Base-by-base conservation (phyloP, 805 yeast genomes). In the Pichia phayaonensis region DNA sequence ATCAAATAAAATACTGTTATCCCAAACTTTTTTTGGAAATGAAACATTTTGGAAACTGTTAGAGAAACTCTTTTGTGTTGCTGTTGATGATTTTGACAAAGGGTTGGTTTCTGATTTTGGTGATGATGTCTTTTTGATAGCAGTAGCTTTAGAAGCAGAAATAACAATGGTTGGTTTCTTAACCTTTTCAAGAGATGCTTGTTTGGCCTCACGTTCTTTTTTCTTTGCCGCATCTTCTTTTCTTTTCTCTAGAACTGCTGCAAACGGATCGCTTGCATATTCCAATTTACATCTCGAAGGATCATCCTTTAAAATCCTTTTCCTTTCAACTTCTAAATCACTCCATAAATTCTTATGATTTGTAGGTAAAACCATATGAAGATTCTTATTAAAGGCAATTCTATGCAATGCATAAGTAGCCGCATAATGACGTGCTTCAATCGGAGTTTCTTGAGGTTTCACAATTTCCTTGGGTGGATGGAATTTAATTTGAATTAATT, bases 351-450 rank as follows among this genome's bases (percentile, higher is more conserved):
- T 78, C 55, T 88, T 81, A 63, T 88, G 96, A 31, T 84, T 81
- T 4, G 83, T 79, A 0, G 98, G 98, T 15, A 92, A 72, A 60
- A 89, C 84, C 90, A 90, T 83, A 53, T 86, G 86, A 66, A 92
- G 64, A 62, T 88, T 90, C 59, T 90, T 90, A 57, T 83, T 83
- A 53, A 81, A 86, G 38, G 90, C 83, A 20, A 92, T 74, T 36
- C 96, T 72, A 63, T 81, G 90, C 54, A 92, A 66, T 0, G 92
- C 94, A 56, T 84, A 87, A 0, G 97, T 90, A 0, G 99, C 97
- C 0, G 92, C 90, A 59, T 77, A 76, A 63, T 90, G 95, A 44
- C 97, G 76, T 1, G 98, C 97, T 59, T 90, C 97, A 31, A 88
- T 72, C 1, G 95, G 78, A 0, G 97, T 88, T 44, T 81, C 86